Evolutionary conservation across 495 filamentous ascomycete genomes (phyloP).

Genomic region (Neurospora africana): DNA sequence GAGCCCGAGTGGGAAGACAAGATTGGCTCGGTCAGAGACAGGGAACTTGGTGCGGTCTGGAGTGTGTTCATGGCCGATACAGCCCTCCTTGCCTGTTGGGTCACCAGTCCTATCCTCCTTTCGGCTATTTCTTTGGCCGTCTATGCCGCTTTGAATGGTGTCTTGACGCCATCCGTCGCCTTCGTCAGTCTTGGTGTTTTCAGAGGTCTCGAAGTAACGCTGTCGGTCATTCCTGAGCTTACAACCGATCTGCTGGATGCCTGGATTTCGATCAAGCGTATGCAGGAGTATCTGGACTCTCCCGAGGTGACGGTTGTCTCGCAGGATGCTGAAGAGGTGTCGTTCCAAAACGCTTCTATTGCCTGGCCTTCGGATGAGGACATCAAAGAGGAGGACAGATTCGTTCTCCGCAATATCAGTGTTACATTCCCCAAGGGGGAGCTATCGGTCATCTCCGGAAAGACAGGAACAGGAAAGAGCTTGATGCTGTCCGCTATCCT

Average conservation of each 20-base stretch:
- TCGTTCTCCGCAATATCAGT: slow-evolving; percentile 51
- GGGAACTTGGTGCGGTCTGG: slow-evolving; percentile 58
- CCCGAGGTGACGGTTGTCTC: slow-evolving; percentile 54
- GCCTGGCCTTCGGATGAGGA: slow-evolving; percentile 61
- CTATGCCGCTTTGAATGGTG: slow-evolving; percentile 53
- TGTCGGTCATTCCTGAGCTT: slow-evolving; percentile 64
- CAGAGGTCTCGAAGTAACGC: slow-evolving; percentile 54
- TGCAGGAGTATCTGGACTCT: slow-evolving; percentile 58
- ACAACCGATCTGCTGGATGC: slow-evolving; percentile 61
- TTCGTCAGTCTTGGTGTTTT: slow-evolving; percentile 76
- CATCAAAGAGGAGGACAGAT: slow-evolving; percentile 43
- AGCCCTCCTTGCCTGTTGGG: slow-evolving; percentile 55
- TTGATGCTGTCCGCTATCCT: slow-evolving; percentile 54
- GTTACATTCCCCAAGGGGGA: slow-evolving; percentile 55
- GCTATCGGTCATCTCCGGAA: slow-evolving; percentile 61
- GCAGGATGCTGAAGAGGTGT: slow-evolving; percentile 45
- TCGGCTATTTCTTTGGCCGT: slow-evolving; percentile 59
- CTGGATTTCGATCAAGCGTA: slow-evolving; percentile 61
- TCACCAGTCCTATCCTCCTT: slow-evolving; percentile 62
- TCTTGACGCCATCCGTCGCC: slow-evolving; percentile 61
- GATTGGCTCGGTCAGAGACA: slow-evolving; percentile 52
- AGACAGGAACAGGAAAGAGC: slow-evolving; percentile 60
- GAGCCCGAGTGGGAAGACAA: slow-evolving; percentile 71
- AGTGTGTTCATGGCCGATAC: slow-evolving; percentile 50
- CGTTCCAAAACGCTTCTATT: slow-evolving; percentile 58